Evolutionary conservation across 2,329 filamentous ascomycete species (phyloP), one percentile per base, ranked within the genome.

Genomic region (Colletotrichum magnum): DNA sequence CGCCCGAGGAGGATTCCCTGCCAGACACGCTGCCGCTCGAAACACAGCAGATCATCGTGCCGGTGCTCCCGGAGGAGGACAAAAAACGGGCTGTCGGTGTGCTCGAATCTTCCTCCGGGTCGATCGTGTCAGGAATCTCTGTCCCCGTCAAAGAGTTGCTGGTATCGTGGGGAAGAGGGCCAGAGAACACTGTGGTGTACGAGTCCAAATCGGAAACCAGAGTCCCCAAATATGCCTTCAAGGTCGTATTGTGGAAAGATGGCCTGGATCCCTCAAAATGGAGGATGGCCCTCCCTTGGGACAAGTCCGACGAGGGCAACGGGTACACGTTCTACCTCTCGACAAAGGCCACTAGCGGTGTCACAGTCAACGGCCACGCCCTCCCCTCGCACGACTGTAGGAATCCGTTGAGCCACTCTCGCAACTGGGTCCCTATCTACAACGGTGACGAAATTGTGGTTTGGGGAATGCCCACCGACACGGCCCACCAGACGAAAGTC

Each of bases 181-280:
- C 81, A 1, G 84, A 86, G 21, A 95, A 94, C 74, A 95, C 92
- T 0, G 80, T 90, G 36, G 83, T 90, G 2, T 93, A 94, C 74
- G 80, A 87, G 1, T 83, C 90, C 56, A 82, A 79, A 36, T 81
- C 83, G 26, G 94, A 98, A 72, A 86, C 85, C 2, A 91, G 90
- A 16, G 89, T 98, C 43, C 94, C 95, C 1, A 95, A 95, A 76
- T 91, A 91, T 71, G 94, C 93, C 0, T 89, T 97, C 73, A 92
- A 93, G 74, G 83, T 98, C 45, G 85, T 94, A 41, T 88, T 96
- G 36, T 94, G 92, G 86, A 90, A 88, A 64, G 87, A 90, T 0
- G 88, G 88, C 12, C 91, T 91, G 67, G 91, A 93, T 66, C 84
- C 87, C 7, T 83, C 83, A 57, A 85, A 84, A 56, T 85, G 88